A percentile compares a stretch with the other conserved stretches of the same genome.
These are phyloP conservation scores for Rickenella mellea DNA, from an alignment of 768 basidiomycete species.

Conservation along the genomic window DNA sequence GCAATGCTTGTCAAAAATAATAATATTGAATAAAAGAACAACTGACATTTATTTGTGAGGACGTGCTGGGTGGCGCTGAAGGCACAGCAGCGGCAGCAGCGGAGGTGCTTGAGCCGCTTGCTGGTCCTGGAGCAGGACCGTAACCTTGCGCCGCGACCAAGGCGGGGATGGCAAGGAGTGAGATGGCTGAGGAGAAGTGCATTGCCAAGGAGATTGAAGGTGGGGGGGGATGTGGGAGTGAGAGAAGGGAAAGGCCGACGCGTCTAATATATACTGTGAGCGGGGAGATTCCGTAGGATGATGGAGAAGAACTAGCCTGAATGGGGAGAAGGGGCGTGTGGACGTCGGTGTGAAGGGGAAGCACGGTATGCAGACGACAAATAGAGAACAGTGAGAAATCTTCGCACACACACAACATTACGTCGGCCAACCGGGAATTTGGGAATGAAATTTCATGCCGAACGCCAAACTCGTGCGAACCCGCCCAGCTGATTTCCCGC, in stretches of 20 bases:
- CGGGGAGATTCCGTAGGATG: no score
- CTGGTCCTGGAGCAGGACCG: conserved; percentile 15
- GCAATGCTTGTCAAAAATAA: conserved; percentile 1
- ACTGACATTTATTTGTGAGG: conserved; percentile 28
- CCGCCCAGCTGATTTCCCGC: no score
- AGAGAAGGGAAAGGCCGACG: neutral
- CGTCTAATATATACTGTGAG: no score
- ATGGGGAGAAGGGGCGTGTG: no score
- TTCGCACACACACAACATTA: no score
- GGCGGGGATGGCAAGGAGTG: conserved; percentile 22
- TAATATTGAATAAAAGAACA: neutral
- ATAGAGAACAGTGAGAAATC: no score
- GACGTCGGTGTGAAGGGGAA: no score
- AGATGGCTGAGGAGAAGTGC: conserved; percentile 21
- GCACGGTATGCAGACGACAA: no score
- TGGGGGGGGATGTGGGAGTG: conserved; percentile 1
- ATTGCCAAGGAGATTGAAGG: conserved; percentile 9
- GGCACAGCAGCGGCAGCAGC: conserved; percentile 22
- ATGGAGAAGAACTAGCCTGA: no score
- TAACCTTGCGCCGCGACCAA: conserved; percentile 30
- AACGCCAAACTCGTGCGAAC: no score
- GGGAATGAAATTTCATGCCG: no score
- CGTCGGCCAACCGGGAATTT: no score
- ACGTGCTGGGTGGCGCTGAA: conserved; percentile 28
- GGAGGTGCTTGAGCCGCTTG: conserved; percentile 14